Evolutionary conservation across 176 grass and related monocot species (phyloP), one percentile per base, ranked within the genome.

Genomic region (Lolium rigidum): DNA sequence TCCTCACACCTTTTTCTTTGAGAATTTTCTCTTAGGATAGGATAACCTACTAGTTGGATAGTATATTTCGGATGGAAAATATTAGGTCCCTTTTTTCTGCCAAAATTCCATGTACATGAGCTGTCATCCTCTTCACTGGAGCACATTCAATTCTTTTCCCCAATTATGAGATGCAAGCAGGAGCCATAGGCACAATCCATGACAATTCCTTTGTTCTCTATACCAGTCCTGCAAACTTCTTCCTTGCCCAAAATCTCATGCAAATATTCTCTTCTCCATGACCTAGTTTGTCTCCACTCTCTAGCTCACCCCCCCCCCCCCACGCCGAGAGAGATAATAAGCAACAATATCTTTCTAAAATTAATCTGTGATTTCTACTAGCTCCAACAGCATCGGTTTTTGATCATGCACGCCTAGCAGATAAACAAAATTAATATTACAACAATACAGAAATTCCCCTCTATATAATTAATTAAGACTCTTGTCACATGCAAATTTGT

Each of bases 41-140:
- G 18, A 56, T 56, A 17, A 31, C 41, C 16, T 9, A 50, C 7
- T 25, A 26, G 38, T 7, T 80, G 6, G 28, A 74, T 76, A 35
- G 31, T 35, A 41, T 70, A 82, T 82, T 83, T 76, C 2, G 43
- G n/a, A 70, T 2, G 31, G 49, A 89, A 82, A 85, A 79, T 74
- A 79, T 51, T 43, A 9, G 37, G 70, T 70, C 76, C 10, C 18
- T 35, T 28, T 74, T 18, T 75, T 28, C 47, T 75, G 28, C 14
- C 77, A 78, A 85, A 84, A 89, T 86, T 89, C 87, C 87, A 89
- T 92, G 82, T 81, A 78, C 54, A 78, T 88, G 86, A 91, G 82
- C 90, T 85, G 90, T 80, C 82, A 61, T 86, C 84, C 76, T 86
- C 50, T 61, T 72, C 64, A 86, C 49, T 71, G 68, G 69, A 86